Evolutionary conservation across 108 stramenopile species (phyloP), one percentile per base, ranked within the genome.

Genomic region (Asterionellopsis glacialis): DNA sequence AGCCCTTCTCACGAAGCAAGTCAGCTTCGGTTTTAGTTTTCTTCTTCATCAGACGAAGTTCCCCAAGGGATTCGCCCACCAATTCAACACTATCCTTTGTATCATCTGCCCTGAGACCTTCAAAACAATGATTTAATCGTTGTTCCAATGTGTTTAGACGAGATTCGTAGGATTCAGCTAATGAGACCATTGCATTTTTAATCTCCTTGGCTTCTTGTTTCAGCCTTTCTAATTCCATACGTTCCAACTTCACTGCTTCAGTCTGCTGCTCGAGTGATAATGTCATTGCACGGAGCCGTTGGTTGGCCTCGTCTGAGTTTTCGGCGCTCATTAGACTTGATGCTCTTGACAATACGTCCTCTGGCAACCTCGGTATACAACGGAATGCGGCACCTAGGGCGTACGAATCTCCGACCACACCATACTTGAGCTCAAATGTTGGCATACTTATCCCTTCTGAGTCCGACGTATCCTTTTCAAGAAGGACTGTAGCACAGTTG

Each of bases 391-490:
- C 90, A 18, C 68, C 76, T 9, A 92, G 67, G 11, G 87, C 87
- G 56, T 77, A 81, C 12, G 90, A 92, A 41, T 92, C 87, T 0
- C 85, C 87, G 12, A 82, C 79, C 13, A 76, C 59, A 23, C 90
- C 90, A 39, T 92, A 92, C 11, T 74, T 38, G 1, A 92, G 76
- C 42, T 75, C 64, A 57, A 77, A 92, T 7, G 67, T 74, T 12
- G 87, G 85, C 53, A 41, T 53, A 42, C 60, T 57, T 26, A 63
- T 38, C 16, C 62, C 47, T 50, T 69, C 41, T 33, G 33, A 7
- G 33, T 33, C 33, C 33, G 33, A 2, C 33, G 33, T 33, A 27
- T 55, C 51, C 2, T 47, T 55, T 38, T 69, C 51, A 18, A 87
- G 57, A 41, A 75, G 24, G 39, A 88, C 90, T 6, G 83, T 69